Base-by-base conservation (phyloP, 306 rosid genomes). In the Castanea mollissima region DNA sequence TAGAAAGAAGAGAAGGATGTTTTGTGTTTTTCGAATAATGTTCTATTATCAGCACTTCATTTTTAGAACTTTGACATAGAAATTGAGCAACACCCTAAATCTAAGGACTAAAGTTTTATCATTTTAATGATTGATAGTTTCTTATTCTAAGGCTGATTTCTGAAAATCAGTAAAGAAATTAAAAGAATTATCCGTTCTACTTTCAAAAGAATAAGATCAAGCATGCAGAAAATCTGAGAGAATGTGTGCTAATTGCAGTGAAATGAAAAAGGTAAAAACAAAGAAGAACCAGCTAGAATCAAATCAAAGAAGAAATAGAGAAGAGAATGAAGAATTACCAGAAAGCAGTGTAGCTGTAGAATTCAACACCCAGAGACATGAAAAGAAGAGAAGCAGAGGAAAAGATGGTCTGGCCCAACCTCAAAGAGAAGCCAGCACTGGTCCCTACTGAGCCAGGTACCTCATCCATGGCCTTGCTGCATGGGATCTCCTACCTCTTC, bases 291-390 rank as follows among this genome's bases (percentile, higher is more conserved):
- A 62, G 54, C 10, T 31, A 13, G 9, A 56, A 41, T 32, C 32
- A 3, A 63, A 20, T 29, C 5, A 52, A 46, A 27, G 18, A 3
- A 20, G 52, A 14, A 32, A 55, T 34, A 38, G 20, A 68, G 19
- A 58, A 46, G 44, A 9, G 46, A 73, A 20, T 8, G n/a, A 49
- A 19, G 11, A 55, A 73, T 79, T 86, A 93, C 98, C 97, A 93
- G 89, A 93, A 93, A 85, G 97, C 86, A 1, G 97, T 90, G 86
- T 89, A 91, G 90, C 93, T 86, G 88, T 93, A 93, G 89, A 91
- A 93, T 49, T 89, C 97, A 62, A 90, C 93, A 8, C 95, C 93
- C 52, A 90, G 38, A 80, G 98, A 91, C 98, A 93, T 90, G 86
- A 93, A 90, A 78, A 91, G 88, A 76, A 93, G 95, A 29, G 98